Percentiles rank a stretch among this genome's conserved stretches.
phyloP scores from a whole-genome alignment of 768 basidiomycete genomes.

The Xerocomellus amylosporus region DNA sequence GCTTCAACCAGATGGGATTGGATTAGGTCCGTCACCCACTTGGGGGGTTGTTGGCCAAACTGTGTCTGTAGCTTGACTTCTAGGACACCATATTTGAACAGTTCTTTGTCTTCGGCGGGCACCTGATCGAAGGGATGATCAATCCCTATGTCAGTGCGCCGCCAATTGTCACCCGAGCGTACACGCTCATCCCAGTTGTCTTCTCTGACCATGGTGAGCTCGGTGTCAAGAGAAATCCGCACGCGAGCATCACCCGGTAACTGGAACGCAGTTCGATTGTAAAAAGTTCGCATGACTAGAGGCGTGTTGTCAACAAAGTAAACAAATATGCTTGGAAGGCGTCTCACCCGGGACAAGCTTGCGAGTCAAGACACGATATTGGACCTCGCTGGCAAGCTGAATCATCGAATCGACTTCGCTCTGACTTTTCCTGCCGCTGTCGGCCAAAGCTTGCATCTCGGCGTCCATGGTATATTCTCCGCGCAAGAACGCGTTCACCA shows the following conservation, averaged over 20 bases:
- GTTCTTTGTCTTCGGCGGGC: conserved; percentile 74
- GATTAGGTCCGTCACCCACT: conserved; percentile 97
- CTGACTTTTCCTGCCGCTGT: conserved; percentile 90
- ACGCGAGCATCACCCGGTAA: conserved; percentile 98
- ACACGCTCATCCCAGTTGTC: conserved; percentile 89
- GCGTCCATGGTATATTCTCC: conserved; percentile 93
- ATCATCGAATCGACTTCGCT: conserved; percentile 92
- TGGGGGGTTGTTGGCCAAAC: conserved; percentile 89
- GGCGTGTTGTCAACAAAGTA: not conserved
- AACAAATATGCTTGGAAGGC: not conserved
- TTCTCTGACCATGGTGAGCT: conserved; percentile 90
- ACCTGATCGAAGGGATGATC: conserved; percentile 86
- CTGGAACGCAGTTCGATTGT: conserved; percentile 98
- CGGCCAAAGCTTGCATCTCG: conserved; percentile 83
- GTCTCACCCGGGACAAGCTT: conserved; percentile 74
- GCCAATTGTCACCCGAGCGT: conserved; percentile 89
- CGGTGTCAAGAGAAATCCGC: conserved; percentile 96
- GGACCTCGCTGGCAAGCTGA: conserved; percentile 95
- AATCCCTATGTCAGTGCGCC: conserved; percentile 89
- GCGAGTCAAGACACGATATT: conserved; percentile 83
- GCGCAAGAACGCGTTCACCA: conserved; percentile 84
- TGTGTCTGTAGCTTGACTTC: conserved; percentile 99
- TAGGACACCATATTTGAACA: conserved; percentile 95
- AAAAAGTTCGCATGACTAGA: conserved; percentile 93
- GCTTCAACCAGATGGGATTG: conserved; percentile 94